These are phyloP conservation scores for Sclerotinia subarctica DNA, from an alignment of 2,329 filamentous ascomycete genomes.

Conservation along the genomic window DNA sequence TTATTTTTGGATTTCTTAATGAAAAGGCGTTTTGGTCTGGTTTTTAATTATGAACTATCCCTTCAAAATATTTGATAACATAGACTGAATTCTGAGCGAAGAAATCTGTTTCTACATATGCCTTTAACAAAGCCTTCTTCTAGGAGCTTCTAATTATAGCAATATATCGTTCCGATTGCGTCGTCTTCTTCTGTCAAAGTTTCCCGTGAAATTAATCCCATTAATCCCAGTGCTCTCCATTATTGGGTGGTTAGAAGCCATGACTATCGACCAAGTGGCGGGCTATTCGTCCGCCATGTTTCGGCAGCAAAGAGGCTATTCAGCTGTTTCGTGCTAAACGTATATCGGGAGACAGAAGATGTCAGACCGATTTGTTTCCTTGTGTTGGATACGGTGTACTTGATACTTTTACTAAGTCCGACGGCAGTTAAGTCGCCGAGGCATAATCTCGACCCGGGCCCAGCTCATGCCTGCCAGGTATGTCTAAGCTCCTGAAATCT, in stretches of 20 bases:
- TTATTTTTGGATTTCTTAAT: neutral
- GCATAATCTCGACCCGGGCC: neutral
- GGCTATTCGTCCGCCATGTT: neutral
- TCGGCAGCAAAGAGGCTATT: neutral
- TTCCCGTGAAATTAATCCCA: neutral
- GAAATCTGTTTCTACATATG: neutral
- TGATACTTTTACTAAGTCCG: too few species aligned
- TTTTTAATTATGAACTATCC: neutral
- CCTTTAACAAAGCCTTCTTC: neutral
- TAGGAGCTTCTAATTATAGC: slow-evolving; percentile 4
- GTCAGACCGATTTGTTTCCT: neutral
- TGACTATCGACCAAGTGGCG: neutral
- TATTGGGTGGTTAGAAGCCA: neutral
- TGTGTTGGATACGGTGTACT: neutral
- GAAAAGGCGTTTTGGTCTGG: neutral
- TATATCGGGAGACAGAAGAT: neutral
- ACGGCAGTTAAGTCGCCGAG: neutral
- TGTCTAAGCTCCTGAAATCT: neutral
- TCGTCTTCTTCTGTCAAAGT: neutral
- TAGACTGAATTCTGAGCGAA: neutral
- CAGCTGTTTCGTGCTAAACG: neutral
- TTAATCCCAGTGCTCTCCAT: neutral
- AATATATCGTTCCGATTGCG: neutral
- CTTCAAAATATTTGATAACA: neutral
- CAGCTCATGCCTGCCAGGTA: neutral